phyloP scores from a whole-genome alignment of 495 filamentous ascomycete genomes.

The Aspergillus egyptiacus region DNA sequence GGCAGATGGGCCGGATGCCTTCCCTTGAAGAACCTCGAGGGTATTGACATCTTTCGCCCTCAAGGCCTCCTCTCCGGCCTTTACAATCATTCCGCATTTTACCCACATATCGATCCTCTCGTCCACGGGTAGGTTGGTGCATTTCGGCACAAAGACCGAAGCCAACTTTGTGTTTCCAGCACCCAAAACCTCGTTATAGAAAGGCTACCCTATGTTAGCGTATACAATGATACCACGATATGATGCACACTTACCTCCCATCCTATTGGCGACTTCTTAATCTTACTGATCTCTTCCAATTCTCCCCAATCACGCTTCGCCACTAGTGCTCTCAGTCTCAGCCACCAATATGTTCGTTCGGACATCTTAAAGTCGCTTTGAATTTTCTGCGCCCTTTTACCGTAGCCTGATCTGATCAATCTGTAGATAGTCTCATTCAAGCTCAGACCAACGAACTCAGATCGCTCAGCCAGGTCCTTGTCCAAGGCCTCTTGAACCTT shows the following conservation, averaged over 20 bases:
- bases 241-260: conserved; percentile 66
- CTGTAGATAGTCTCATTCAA: conserved; percentile 89
- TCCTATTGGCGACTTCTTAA: conserved; percentile 81
- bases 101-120: conserved; percentile 89
- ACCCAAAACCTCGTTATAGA: conserved; percentile 80
- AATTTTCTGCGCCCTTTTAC: conserved; percentile 74
- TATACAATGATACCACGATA: conserved; percentile 11
- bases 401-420: conserved; percentile 66
- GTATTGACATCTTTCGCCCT: conserved; percentile 70
- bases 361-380: conserved; percentile 88
- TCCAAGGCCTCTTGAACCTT: conserved; percentile 79
- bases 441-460: conserved; percentile 72
- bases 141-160: conserved; percentile 80
- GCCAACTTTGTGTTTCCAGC: conserved; percentile 90
- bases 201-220: conserved; percentile 54
- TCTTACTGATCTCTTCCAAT: conserved; percentile 70
- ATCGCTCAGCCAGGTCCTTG: conserved; percentile 59
- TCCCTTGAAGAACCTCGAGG: conserved; percentile 52
- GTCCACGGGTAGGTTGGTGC: conserved; percentile 53
- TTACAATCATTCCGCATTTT: conserved; percentile 85
- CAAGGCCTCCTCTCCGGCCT: conserved; percentile 88
- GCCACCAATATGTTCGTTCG: conserved; percentile 86
- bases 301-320: conserved; percentile 86
- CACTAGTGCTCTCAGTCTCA: conserved; percentile 82
- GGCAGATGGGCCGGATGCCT: conserved; percentile 49